Evolutionary conservation across 371 early-diverging fungal genomes (phyloP), one percentile per base, ranked within the genome.

Genomic region (Apophysomyces ossiformis): DNA sequence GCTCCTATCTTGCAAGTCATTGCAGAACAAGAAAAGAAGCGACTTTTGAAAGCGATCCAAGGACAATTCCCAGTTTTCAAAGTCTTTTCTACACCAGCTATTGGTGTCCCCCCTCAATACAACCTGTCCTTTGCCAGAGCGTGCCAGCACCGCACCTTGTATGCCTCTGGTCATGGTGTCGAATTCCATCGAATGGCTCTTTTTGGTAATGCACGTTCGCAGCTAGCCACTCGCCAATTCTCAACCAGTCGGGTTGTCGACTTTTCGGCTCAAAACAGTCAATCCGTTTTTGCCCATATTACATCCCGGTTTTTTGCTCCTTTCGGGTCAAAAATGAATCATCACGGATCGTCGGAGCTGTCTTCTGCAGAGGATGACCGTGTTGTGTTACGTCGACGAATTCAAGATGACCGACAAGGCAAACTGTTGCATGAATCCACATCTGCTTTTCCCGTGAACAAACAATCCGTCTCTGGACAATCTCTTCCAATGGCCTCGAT

Each of bases 51-150:
- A 18, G 63, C 57, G 4, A 32, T 72, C 13, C 72, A 72, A 37
- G 62, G 62, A 26, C 72, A 65, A 35, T 68, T 72, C 35, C 68
- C 72, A 2, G 61, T 72, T 26, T 60, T 60, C 65, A 68, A 72
- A 32, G 63, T 65, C 36, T 72, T 66, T 37, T 70, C 65, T 15
- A 13, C 63, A 7, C 72, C 72, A 6, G 58, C 50, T 18, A 57
- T 67, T 7, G 63, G 39, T 8, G 26, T 32, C 9, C 61, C 64
- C 11, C 32, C 32, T 26, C 41, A 47, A 7, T 65, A 65, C 41
- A 46, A 60, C 18, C 47, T 69, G 18, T 69, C 69, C 8, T 69
- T 66, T 62, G 68, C 60, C 12, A 58, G 39, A 21, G 47, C 36
- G 13, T 35, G 26, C 12, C 65, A 15, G 26, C 58, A 5, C n/a